phyloP scores from a whole-genome alignment of 306 rosid species.

The Casuarina cunninghamiana region DNA sequence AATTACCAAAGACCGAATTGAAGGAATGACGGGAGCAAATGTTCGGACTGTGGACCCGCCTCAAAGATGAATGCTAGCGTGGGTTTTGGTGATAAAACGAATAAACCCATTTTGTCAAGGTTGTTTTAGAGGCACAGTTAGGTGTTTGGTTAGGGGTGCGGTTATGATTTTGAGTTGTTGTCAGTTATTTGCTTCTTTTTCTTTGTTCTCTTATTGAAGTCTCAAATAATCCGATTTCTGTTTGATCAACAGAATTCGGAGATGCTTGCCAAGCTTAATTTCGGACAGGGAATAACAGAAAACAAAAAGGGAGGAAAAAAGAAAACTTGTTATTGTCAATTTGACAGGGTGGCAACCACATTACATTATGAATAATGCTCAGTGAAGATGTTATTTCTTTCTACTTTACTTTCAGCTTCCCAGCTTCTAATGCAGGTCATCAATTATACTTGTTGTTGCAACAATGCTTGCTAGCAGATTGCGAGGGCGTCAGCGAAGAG shows the following conservation, averaged over 20 bases:
- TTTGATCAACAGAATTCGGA: conserved; percentile 50
- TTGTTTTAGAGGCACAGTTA: conserved; percentile 43
- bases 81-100: conserved; percentile 45
- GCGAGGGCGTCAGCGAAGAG: neutral
- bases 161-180: conserved; percentile 35
- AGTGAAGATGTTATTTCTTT: conserved; percentile 28
- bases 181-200: conserved; percentile 38
- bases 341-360: conserved; percentile 48
- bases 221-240: conserved; percentile 71
- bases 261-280: conserved; percentile 49
- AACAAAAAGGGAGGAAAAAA: conserved; percentile 26
- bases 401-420: conserved; percentile 1
- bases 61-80: conserved; percentile 62
- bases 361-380: conserved; percentile 55
- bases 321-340: conserved; percentile 43
- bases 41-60: conserved; percentile 96
- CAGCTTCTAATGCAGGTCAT: conserved; percentile 20
- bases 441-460: conserved; percentile 4
- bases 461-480: neutral
- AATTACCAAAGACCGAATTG: conserved; percentile 91
- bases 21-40: conserved; percentile 90
- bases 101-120: conserved; percentile 45
- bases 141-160: conserved; percentile 50
- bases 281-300: conserved; percentile 52
- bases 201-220: conserved; percentile 56